Percentiles rank a stretch among this genome's conserved stretches.
Conservation (phyloP, 1,284 basidiomycete species). For the Malassezia furfur region DNA sequence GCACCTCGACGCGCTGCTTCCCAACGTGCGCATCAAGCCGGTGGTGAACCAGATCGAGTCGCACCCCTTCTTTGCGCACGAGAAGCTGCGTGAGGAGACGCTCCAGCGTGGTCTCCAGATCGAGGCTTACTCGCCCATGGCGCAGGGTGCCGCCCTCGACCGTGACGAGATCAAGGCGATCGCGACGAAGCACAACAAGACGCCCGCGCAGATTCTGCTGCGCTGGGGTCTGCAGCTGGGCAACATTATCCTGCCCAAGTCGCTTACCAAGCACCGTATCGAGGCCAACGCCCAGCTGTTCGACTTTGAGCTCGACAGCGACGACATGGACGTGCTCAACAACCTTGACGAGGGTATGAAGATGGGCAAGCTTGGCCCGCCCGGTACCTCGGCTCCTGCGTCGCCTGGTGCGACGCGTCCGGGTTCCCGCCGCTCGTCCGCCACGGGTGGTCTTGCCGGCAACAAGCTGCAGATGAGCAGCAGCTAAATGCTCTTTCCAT, state of each 20-base stretch:
- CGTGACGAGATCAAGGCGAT: constrained; percentile 43
- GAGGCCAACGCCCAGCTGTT: constrained; percentile 42
- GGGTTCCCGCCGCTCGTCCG: constrained; percentile 38
- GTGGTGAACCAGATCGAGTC: constrained; percentile 47
- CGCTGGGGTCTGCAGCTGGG: constrained; percentile 37
- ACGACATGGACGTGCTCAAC: constrained; percentile 41
- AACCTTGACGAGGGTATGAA: constrained; percentile 35
- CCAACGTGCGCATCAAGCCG: constrained; percentile 42
- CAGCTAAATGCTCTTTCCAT: constrained; percentile 5
- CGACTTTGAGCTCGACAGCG: constrained; percentile 40
- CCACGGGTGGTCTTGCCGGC: constrained; percentile 35
- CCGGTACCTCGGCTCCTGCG: constrained; percentile 39
- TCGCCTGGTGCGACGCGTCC: constrained; percentile 33
- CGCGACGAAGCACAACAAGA: constrained; percentile 44
- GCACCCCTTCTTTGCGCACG: constrained; percentile 47
- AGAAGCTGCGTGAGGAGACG: constrained; percentile 42
- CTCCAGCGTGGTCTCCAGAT: constrained; percentile 43
- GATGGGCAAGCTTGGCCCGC: constrained; percentile 42
- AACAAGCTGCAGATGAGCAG: constrained; percentile 29
- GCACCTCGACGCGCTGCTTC: constrained; percentile 43
- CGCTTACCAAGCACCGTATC: constrained; percentile 42
- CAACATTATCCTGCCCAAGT: constrained; percentile 45
- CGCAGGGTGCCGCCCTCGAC: constrained; percentile 43
- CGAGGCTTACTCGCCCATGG: constrained; percentile 46
- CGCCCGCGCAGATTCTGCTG: constrained; percentile 41